These are phyloP conservation scores for Colletotrichum limetticola DNA, from an alignment of 2,329 filamentous ascomycete genomes.

Conservation along the genomic window DNA sequence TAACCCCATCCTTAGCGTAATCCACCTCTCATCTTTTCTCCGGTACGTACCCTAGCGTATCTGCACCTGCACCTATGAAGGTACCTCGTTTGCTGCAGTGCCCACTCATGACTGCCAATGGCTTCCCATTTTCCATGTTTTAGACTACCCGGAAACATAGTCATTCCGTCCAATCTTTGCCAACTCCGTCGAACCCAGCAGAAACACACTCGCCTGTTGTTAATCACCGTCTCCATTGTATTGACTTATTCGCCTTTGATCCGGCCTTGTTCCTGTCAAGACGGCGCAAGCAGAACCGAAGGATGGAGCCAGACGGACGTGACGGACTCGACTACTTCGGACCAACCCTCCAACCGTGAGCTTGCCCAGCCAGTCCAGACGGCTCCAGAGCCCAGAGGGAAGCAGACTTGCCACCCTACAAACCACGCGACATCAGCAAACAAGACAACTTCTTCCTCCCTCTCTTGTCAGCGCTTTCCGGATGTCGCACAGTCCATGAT, in stretches of 20 bases:
- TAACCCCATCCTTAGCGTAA: neutral
- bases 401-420: neutral
- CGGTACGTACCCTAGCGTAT: neutral
- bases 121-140: conserved; percentile 1
- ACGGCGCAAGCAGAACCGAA: conserved; percentile 11
- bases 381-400: neutral
- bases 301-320: neutral
- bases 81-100: neutral
- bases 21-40: neutral
- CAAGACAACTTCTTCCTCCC: neutral
- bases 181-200: conserved; percentile 7
- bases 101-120: neutral
- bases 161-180: conserved; percentile 3
- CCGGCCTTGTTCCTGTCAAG: neutral
- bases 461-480: neutral
- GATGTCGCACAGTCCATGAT: neutral
- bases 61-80: neutral
- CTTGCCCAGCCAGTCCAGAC: neutral
- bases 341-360: neutral
- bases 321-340: neutral
- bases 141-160: conserved; percentile 22
- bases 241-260: neutral
- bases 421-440: conserved; percentile 21
- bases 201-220: neutral
- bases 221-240: neutral